Conservation (phyloP, 768 basidiomycete genomes). For the Amanita inopinata region DNA sequence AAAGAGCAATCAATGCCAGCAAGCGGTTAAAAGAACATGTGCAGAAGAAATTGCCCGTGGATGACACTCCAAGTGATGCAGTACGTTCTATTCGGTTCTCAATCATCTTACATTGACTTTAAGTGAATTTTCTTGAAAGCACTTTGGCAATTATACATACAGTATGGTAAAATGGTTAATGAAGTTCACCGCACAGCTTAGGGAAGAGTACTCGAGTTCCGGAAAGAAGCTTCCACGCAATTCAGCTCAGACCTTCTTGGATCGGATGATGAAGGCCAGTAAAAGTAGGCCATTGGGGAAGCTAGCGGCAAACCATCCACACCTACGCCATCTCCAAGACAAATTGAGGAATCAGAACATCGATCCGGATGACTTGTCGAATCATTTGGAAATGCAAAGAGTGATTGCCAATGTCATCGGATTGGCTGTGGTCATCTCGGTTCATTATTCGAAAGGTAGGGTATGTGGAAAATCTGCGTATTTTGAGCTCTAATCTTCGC, state of each 20-base stretch:
- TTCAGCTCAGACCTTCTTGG: conserved; percentile 6
- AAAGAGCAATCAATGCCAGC: conserved; percentile 12
- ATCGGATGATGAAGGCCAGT: conserved; percentile 5
- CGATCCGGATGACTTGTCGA: no score
- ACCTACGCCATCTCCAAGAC: not conserved
- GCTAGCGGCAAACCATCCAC: not conserved
- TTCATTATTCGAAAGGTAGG: conserved; percentile 17
- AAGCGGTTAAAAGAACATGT: conserved; percentile 8
- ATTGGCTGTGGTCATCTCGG: conserved; percentile 15
- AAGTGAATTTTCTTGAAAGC: not conserved
- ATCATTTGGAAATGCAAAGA: conserved; percentile 12
- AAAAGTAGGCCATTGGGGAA: conserved; percentile 2
- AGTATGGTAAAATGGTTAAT: not conserved
- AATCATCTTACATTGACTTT: not conserved
- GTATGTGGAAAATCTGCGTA: not conserved
- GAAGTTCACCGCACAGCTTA: not conserved
- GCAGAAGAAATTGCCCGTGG: conserved; percentile 7
- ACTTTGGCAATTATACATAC: not conserved
- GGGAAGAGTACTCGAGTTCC: not conserved
- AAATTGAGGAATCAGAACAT: conserved; percentile 3
- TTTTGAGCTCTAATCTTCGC: not conserved
- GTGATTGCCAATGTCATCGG: conserved; percentile 11
- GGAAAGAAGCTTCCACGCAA: not conserved
- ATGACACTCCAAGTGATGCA: not conserved
- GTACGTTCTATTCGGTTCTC: not conserved